Percentiles rank a stretch among this genome's conserved stretches.
Evolutionary conservation across 306 rosid species (phyloP).

Genomic region (Alnus rubra): DNA sequence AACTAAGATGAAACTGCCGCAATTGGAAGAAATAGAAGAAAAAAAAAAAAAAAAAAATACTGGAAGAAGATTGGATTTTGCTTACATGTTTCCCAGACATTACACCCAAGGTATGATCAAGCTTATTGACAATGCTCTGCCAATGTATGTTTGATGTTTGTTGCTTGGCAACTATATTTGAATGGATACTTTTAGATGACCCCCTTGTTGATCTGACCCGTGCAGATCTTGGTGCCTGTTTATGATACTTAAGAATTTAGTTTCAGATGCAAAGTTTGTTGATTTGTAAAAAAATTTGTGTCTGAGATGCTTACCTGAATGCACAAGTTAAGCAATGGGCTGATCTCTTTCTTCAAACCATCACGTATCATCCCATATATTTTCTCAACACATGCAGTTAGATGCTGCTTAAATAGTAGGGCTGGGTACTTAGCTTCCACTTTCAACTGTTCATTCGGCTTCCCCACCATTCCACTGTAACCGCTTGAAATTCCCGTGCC

Average conservation of each 20-base stretch:
- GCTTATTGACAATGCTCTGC: conserved; percentile 79
- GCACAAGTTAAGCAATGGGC: conserved; percentile 75
- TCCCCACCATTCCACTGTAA: conserved; percentile 77
- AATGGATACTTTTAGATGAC: conserved; percentile 74
- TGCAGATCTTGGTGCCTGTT: conserved; percentile 80
- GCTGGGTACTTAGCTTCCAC: conserved; percentile 94
- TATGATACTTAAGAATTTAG: conserved; percentile 19
- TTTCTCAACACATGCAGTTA: conserved; percentile 78
- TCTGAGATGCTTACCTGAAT: conserved; percentile 60
- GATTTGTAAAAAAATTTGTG: background rate
- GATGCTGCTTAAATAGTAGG: conserved; percentile 73
- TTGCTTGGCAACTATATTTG: conserved; percentile 77
- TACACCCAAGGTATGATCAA: conserved; percentile 55
- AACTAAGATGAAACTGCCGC: conserved; percentile 21
- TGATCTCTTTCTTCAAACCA: conserved; percentile 80
- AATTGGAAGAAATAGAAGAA: conserved; percentile 15
- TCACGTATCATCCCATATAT: conserved; percentile 82
- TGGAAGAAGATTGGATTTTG: conserved; percentile 11
- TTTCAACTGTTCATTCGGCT: conserved; percentile 66
- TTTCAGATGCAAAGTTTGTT: background rate
- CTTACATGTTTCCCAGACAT: conserved; percentile 68
- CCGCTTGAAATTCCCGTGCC: conserved; percentile 80
- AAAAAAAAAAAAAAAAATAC: no score
- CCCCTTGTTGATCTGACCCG: conserved; percentile 70
- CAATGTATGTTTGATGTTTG: conserved; percentile 79